Evolutionary conservation across 768 basidiomycete species (phyloP).

Genomic region (Termitomyces sp.): DNA sequence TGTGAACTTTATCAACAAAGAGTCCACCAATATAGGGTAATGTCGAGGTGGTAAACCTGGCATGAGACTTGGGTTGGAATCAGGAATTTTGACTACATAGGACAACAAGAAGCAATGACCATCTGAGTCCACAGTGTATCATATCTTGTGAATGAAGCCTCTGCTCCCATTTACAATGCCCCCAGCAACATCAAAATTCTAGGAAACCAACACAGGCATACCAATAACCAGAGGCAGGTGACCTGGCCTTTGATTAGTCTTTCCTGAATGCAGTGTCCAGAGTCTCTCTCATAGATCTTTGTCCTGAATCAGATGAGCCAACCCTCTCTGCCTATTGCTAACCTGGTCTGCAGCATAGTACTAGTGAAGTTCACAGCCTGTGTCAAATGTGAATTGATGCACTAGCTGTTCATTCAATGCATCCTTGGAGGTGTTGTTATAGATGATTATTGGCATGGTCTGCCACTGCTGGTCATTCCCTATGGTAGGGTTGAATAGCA

Average conservation of each 20-base stretch:
- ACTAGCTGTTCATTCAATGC: constrained; percentile 3
- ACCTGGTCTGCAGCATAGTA: constrained; percentile 9
- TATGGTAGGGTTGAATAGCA: too few species aligned
- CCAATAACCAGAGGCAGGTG: constrained; percentile 20
- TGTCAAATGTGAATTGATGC: not conserved
- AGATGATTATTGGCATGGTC: constrained; percentile 3
- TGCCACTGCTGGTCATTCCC: not conserved
- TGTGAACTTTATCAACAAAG: not conserved
- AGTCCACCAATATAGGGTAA: too few species aligned
- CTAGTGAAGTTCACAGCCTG: constrained; percentile 4
- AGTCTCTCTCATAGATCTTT: not conserved
- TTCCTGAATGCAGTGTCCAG: not conserved
- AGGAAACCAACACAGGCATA: constrained; percentile 35
- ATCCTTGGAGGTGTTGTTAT: constrained; percentile 6
- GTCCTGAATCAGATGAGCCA: not conserved
- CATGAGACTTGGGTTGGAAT: not conserved
- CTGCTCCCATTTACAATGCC: constrained; percentile 29
- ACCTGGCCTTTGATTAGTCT: not conserved
- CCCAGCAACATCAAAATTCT: constrained; percentile 24
- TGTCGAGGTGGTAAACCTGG: too few species aligned
- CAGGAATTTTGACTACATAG: not conserved
- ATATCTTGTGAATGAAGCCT: too few species aligned
- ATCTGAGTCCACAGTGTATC: too few species aligned
- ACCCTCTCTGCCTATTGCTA: not conserved
- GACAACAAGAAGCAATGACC: not conserved